phyloP scores from a whole-genome alignment of 768 basidiomycete species.

The Boletus patriciae region DNA sequence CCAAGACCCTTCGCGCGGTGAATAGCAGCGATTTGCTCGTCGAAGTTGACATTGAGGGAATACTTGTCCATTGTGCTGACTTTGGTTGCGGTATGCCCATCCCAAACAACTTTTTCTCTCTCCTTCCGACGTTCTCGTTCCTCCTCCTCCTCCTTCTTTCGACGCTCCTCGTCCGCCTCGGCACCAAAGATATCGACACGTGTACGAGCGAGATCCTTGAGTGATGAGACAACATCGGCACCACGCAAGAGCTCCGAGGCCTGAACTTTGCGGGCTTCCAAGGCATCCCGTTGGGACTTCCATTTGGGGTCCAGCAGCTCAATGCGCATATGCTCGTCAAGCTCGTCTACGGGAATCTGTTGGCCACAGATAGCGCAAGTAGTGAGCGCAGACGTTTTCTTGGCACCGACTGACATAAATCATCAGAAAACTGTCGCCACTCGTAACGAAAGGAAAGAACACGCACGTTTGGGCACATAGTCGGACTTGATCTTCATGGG shows the following conservation, averaged over 20 bases:
- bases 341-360: slow-evolving; percentile 91
- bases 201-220: slow-evolving; percentile 90
- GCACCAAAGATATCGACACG: slow-evolving; percentile 98
- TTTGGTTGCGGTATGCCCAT: slow-evolving; percentile 95
- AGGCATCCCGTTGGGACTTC: slow-evolving; percentile 90
- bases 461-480: slow-evolving; percentile 90
- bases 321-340: slow-evolving; percentile 98
- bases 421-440: slow-evolving; percentile 7
- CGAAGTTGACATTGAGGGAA: slow-evolving; percentile 90
- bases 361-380: slow-evolving; percentile 95
- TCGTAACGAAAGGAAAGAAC: background rate
- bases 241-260: slow-evolving; percentile 85
- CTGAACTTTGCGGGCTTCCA: slow-evolving; percentile 89
- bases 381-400: slow-evolving; percentile 65
- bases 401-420: slow-evolving; percentile 57
- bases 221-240: slow-evolving; percentile 91
- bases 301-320: slow-evolving; percentile 96
- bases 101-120: slow-evolving; percentile 96
- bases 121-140: slow-evolving; percentile 80
- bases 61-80: slow-evolving; percentile 90
- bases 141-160: slow-evolving; percentile 84
- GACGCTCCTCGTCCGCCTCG: slow-evolving; percentile 87
- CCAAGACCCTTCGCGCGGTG: slow-evolving; percentile 91
- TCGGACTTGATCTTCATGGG: slow-evolving; percentile 96
- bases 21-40: slow-evolving; percentile 97